A percentile compares a stretch with the other conserved stretches of the same genome.
Conservation (phyloP, 2,329 filamentous ascomycete species). For the Salinomyces thailandicus region DNA sequence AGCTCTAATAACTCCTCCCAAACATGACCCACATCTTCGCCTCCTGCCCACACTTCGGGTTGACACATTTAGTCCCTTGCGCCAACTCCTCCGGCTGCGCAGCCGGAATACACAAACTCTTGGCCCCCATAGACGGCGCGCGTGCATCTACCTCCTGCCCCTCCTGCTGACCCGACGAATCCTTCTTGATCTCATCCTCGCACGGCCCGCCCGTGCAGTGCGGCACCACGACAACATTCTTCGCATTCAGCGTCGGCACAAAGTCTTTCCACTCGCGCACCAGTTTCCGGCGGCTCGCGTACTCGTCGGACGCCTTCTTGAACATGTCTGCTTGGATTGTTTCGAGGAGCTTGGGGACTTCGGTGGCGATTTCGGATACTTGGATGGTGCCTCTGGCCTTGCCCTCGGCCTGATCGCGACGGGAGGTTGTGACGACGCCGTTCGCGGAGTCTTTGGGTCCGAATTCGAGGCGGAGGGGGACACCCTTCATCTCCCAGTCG, state of each 20-base stretch:
- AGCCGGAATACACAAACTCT: slow-evolving; percentile 68
- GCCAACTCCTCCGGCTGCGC: slow-evolving; percentile 69
- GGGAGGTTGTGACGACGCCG: slow-evolving; percentile 71
- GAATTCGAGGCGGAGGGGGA: slow-evolving; percentile 88
- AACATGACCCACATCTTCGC: slow-evolving; percentile 91
- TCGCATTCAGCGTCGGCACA: slow-evolving; percentile 75
- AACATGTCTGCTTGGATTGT: slow-evolving; percentile 80
- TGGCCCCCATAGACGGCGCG: slow-evolving; percentile 65
- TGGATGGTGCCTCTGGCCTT: slow-evolving; percentile 62
- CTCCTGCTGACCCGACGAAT: slow-evolving; percentile 63
- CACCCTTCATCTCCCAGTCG: slow-evolving; percentile 95
- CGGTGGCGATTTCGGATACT: slow-evolving; percentile 60
- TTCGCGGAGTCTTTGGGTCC: slow-evolving; percentile 89
- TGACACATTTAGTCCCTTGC: slow-evolving; percentile 79
- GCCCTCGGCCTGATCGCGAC: slow-evolving; percentile 64
- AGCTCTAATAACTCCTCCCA: slow-evolving; percentile 44
- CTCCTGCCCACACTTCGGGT: slow-evolving; percentile 66
- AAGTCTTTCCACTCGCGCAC: slow-evolving; percentile 85
- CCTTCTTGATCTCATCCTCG: slow-evolving; percentile 89
- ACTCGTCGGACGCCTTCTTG: slow-evolving; percentile 64
- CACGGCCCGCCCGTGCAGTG: slow-evolving; percentile 77
- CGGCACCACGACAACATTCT: slow-evolving; percentile 87
- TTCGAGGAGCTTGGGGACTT: slow-evolving; percentile 72
- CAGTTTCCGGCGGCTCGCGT: slow-evolving; percentile 67
- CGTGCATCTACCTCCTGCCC: slow-evolving; percentile 57